Evolutionary conservation across 1,284 basidiomycete species (phyloP).

Genomic region (Porogramme epimiltina): DNA sequence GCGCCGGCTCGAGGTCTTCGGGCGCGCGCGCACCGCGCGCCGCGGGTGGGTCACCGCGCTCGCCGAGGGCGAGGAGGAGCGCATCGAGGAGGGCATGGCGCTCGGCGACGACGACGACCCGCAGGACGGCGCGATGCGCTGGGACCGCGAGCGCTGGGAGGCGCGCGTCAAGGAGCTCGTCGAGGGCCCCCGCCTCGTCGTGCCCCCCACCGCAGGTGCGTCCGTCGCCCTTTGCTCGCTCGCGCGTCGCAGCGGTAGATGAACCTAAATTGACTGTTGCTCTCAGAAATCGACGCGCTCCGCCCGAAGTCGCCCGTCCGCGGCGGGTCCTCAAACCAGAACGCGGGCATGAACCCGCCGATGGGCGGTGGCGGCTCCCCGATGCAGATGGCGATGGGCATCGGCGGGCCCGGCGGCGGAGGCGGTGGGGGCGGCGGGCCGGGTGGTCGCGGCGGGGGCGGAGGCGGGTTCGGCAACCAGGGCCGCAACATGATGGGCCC

Average conservation of each 20-base stretch:
- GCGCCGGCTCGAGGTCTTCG: constrained; percentile 91
- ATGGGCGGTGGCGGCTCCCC: constrained; percentile 13
- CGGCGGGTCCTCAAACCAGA: constrained; percentile 33
- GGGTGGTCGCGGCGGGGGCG: constrained; percentile 9
- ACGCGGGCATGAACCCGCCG: constrained; percentile 16
- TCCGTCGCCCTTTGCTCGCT: constrained; percentile 5
- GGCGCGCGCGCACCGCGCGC: constrained; percentile 70
- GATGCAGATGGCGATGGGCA: constrained; percentile 26
- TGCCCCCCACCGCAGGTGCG: constrained; percentile 60
- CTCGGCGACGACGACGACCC: constrained; percentile 46
- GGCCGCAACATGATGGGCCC: constrained; percentile 49
- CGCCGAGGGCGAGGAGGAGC: constrained; percentile 60
- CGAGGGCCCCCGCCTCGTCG: constrained; percentile 52
- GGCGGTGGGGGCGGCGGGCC: background rate
- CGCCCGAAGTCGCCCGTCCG: constrained; percentile 85
- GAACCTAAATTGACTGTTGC: too few species aligned
- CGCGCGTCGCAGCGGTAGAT: background rate
- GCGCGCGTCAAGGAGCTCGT: constrained; percentile 55
- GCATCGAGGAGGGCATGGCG: constrained; percentile 37
- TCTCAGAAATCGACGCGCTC: constrained; percentile 77
- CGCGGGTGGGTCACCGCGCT: constrained; percentile 94
- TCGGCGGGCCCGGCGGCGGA: constrained; percentile 10
- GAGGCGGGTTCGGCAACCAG: constrained; percentile 25
- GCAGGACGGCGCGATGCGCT: constrained; percentile 38
- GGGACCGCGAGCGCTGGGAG: constrained; percentile 64